Conservation (phyloP, 495 filamentous ascomycete genomes). For the Neurospora intermedia region DNA sequence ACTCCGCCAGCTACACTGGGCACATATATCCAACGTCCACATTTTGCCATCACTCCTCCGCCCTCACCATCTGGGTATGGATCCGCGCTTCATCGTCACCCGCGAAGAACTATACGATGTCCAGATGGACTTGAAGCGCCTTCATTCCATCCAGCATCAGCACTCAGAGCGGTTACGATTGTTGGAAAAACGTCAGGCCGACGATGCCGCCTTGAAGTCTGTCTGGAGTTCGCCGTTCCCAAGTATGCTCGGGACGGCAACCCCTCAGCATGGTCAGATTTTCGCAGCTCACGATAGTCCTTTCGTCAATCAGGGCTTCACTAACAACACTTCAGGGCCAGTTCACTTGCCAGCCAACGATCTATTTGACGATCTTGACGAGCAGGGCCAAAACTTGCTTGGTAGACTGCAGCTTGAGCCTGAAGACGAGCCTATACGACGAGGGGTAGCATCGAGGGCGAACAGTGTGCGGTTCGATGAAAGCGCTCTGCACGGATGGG, state of each 20-base stretch:
- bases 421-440: constrained; percentile 76
- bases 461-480: constrained; percentile 99
- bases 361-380: constrained; percentile 62
- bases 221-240: constrained; percentile 88
- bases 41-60: not conserved
- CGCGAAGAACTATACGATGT: constrained; percentile 76
- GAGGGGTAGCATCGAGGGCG: constrained; percentile 76
- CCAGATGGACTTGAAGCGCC: constrained; percentile 75
- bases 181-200: constrained; percentile 72
- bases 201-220: constrained; percentile 70
- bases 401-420: constrained; percentile 61
- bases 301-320: constrained; percentile 6
- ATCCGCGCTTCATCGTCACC: constrained; percentile 40
- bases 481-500: constrained; percentile 85
- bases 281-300: not conserved
- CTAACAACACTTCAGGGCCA: constrained; percentile 46
- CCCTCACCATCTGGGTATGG: constrained; percentile 33
- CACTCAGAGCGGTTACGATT: constrained; percentile 71
- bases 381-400: constrained; percentile 58
- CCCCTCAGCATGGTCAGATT: constrained; percentile 63
- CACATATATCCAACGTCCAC: not conserved
- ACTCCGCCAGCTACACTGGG: not conserved
- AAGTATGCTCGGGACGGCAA: constrained; percentile 58
- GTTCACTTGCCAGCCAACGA: constrained; percentile 63
- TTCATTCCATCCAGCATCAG: constrained; percentile 66